These are phyloP conservation scores for Globisporangium parvum DNA, from an alignment of 352 stramenopile genomes.

Conservation along the genomic window DNA sequence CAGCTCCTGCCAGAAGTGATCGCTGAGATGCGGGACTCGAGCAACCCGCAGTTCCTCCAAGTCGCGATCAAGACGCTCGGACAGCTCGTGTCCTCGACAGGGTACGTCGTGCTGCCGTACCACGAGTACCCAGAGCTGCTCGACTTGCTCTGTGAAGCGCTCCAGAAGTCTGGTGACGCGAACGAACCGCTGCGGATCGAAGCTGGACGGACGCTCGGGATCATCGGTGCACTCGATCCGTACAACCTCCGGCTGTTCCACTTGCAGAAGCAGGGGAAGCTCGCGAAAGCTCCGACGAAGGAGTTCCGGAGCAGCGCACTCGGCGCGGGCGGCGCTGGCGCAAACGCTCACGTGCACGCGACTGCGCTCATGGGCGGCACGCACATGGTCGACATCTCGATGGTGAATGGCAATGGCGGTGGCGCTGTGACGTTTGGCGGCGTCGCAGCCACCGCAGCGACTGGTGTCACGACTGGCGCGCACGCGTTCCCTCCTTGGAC, in stretches of 20 bases:
- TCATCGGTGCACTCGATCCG: conserved; percentile 76
- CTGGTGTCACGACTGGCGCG: conserved; percentile 23
- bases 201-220: conserved; percentile 71
- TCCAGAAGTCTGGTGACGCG: conserved; percentile 77
- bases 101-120: conserved; percentile 80
- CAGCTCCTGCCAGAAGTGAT: conserved; percentile 85
- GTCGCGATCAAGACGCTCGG: conserved; percentile 83
- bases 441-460: conserved; percentile 13
- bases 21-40: conserved; percentile 80
- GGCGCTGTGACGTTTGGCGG: conserved; percentile 17
- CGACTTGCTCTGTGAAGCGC: conserved; percentile 64
- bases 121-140: conserved; percentile 83
- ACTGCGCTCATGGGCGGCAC: conserved; percentile 11
- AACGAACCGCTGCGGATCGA: conserved; percentile 76
- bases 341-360: conserved; percentile 14
- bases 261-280: conserved; percentile 71
- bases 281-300: conserved; percentile 62
- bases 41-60: conserved; percentile 79
- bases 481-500: conserved; percentile 11
- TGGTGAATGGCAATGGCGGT: conserved; percentile 17
- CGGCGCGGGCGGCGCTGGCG: conserved; percentile 25
- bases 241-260: conserved; percentile 85
- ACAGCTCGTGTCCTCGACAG: conserved; percentile 76
- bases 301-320: conserved; percentile 53
- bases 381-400: conserved; percentile 15